Evolutionary conservation across 352 stramenopile genomes (phyloP).

Genomic region (Hyphochytrium catenoides): DNA sequence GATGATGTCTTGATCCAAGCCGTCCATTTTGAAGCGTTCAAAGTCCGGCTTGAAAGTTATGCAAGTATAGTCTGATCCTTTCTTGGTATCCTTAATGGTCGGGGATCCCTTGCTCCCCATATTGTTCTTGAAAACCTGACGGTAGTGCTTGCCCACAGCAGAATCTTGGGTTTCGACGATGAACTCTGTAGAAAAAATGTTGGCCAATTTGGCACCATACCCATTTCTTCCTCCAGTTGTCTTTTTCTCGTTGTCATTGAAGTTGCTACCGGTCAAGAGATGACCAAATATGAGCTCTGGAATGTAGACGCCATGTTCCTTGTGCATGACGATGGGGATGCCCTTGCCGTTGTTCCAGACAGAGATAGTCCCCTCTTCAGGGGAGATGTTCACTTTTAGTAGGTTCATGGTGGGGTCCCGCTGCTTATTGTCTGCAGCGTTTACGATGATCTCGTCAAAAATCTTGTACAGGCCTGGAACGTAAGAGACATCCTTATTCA

Average conservation of each 20-base stretch:
- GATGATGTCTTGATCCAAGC: conserved; percentile 78
- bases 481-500: conserved; percentile 73
- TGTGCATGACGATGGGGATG: conserved; percentile 89
- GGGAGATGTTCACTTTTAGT: conserved; percentile 80
- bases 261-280: conserved; percentile 92
- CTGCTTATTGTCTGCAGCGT: conserved; percentile 99
- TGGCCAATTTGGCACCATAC: conserved; percentile 96
- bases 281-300: conserved; percentile 94
- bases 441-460: conserved; percentile 98
- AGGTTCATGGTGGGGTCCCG: conserved; percentile 83
- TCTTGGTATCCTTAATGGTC: conserved; percentile 51
- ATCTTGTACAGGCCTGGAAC: conserved; percentile 92
- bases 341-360: conserved; percentile 94
- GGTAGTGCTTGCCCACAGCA: conserved; percentile 75
- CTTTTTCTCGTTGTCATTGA: conserved; percentile 90
- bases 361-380: conserved; percentile 70
- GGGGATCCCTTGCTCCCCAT: conserved; percentile 75
- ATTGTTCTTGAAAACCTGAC: conserved; percentile 68
- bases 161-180: conserved; percentile 91
- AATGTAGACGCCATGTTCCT: conserved; percentile 90
- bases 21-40: conserved; percentile 65
- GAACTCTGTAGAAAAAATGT: conserved; percentile 99
- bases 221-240: conserved; percentile 83
- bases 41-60: conserved; percentile 92
- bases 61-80: conserved; percentile 80